Conservation (phyloP, 768 basidiomycete species). For the Suillus paluster region DNA sequence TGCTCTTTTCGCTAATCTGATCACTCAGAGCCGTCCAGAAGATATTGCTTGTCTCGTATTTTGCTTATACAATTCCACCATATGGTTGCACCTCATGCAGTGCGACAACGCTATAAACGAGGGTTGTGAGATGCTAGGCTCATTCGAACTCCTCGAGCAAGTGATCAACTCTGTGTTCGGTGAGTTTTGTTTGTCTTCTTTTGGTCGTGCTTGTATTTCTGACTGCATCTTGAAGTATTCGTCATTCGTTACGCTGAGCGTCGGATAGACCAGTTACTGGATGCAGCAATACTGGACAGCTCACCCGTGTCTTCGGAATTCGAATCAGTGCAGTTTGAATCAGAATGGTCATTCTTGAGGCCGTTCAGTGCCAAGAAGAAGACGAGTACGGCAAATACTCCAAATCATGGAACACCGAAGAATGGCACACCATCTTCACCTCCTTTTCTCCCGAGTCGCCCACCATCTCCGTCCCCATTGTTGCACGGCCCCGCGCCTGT, state of each 20-base stretch:
- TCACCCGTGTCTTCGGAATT: conserved; percentile 78
- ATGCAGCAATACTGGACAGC: conserved; percentile 82
- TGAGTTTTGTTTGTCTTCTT: conserved; percentile 36
- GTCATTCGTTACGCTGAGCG: conserved; percentile 92
- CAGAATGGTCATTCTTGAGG: conserved; percentile 92
- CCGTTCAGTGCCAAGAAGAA: conserved; percentile 72
- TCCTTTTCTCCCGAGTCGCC: conserved; percentile 49
- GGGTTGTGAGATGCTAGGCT: conserved; percentile 82
- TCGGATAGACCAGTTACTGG: conserved; percentile 85
- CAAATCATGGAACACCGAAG: conserved; percentile 33
- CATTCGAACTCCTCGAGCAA: conserved; percentile 87
- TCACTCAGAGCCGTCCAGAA: conserved; percentile 72
- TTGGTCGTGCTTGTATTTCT: conserved; percentile 11
- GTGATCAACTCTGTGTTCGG: conserved; percentile 95
- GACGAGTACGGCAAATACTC: conserved; percentile 23
- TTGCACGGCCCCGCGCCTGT: conserved; percentile 47
- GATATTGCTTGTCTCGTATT: conserved; percentile 88
- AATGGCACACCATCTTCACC: conserved; percentile 50
- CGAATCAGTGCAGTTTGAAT: conserved; percentile 89
- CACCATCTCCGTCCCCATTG: conserved; percentile 57
- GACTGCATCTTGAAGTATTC: conserved; percentile 63
- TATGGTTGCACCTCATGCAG: conserved; percentile 90
- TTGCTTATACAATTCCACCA: conserved; percentile 91
- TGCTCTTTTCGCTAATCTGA: conserved; percentile 15
- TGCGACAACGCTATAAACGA: conserved; percentile 81